A percentile compares a stretch with the other conserved stretches of the same genome.
Evolutionary conservation across 768 basidiomycete genomes (phyloP).

Genomic region (Lyophyllum decastes): DNA sequence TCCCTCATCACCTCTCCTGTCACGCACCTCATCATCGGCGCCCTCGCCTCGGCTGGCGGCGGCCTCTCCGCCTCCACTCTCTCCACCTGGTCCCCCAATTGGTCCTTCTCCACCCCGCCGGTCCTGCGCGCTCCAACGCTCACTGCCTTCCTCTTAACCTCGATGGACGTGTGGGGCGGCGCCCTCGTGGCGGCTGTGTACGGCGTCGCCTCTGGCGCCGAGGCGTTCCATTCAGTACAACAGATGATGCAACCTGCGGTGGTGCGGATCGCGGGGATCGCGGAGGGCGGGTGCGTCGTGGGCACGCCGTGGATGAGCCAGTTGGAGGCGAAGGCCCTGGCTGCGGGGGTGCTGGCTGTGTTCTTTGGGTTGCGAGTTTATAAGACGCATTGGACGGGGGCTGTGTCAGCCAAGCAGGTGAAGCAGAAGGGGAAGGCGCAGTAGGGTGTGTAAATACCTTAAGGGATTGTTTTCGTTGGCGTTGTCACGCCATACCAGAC

Average conservation of each 20-base stretch:
- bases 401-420: not conserved
- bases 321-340: conserved; percentile 32
- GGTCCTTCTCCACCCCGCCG: conserved; percentile 48
- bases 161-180: conserved; percentile 55
- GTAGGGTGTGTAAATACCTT: not conserved
- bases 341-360: conserved; percentile 30
- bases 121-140: conserved; percentile 41
- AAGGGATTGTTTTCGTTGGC: not conserved
- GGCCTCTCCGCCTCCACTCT: conserved; percentile 46
- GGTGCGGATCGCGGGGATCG: not conserved
- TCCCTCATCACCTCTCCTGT: conserved; percentile 39
- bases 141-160: conserved; percentile 29
- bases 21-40: conserved; percentile 49
- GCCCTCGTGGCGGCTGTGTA: conserved; percentile 36
- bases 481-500: not conserved
- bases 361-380: conserved; percentile 37
- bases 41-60: conserved; percentile 47
- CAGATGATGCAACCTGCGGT: conserved; percentile 14
- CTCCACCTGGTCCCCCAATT: conserved; percentile 41
- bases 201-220: conserved; percentile 7
- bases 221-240: conserved; percentile 8
- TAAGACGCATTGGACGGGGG: conserved; percentile 25
- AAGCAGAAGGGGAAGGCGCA: not conserved
- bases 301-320: conserved; percentile 7
- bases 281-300: not conserved